A percentile compares a stretch with the other conserved stretches of the same genome.
phyloP scores from a whole-genome alignment of 176 grass and related monocot genomes.

The Oryza coarctata region DNA sequence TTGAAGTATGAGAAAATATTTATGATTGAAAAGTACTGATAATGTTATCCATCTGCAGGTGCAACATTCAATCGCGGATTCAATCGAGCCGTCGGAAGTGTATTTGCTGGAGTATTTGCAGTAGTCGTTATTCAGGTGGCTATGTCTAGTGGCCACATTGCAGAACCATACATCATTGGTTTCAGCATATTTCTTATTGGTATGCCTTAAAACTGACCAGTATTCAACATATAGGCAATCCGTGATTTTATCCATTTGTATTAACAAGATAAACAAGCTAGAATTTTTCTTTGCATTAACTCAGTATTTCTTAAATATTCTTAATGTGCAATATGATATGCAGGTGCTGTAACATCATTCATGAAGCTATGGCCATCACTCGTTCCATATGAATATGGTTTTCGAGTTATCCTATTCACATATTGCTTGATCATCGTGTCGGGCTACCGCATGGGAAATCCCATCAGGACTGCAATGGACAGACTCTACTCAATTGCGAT shows the following conservation, averaged over 20 bases:
- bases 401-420: conserved; percentile 83
- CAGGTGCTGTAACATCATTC: conserved; percentile 77
- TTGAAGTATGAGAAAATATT: background rate
- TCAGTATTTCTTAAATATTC: conserved; percentile 13
- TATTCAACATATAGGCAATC: background rate
- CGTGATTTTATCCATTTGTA: background rate
- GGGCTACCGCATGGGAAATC: conserved; percentile 80
- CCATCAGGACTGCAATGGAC: conserved; percentile 65
- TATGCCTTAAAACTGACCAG: conserved; percentile 15
- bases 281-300: background rate
- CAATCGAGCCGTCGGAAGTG: conserved; percentile 74
- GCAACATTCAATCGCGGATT: conserved; percentile 82
- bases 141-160: conserved; percentile 64
- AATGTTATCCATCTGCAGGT: conserved; percentile 40
- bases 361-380: conserved; percentile 85
- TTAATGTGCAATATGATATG: conserved; percentile 31
- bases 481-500: conserved; percentile 86
- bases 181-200: conserved; percentile 83
- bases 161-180: conserved; percentile 86
- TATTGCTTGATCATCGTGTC: conserved; percentile 84
- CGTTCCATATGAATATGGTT: conserved; percentile 75
- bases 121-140: conserved; percentile 74
- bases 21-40: background rate
- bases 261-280: background rate
- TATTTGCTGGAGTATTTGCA: conserved; percentile 77